Base-by-base conservation (phyloP, 257 asterid genomes). In the Gynochthodes officinalis region DNA sequence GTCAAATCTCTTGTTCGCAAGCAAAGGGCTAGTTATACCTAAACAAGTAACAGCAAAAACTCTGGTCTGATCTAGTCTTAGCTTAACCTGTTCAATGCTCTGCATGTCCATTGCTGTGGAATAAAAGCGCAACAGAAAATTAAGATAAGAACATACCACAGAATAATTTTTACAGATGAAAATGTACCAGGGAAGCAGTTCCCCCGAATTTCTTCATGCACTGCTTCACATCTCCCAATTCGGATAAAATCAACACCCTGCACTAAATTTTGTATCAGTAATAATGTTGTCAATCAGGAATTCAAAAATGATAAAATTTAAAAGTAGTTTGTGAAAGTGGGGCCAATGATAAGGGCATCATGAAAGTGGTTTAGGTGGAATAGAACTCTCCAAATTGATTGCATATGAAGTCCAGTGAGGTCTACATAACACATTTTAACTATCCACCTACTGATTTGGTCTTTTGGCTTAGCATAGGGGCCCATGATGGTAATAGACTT, bases 41-140 rank as follows among this genome's bases (percentile, higher is more conserved):
- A 94, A 90, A 88, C 99, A 91, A 70, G 99, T 94, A 80, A 91
- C 93, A 27, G 90, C 99, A 70, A 91, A 89, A 77, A 94, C 97
- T 71, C 86, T 89, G 81, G 76, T 70, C 50, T 82, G 83, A 52
- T 90, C 93, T 73, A 94, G 85, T 89, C 78, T 88, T 74, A 50
- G 88, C 83, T 82, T 83, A 42, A 94, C 87, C 77, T 86, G 93
- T 74, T 69, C 80, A 74, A 85, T 86, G 80, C 93, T 82, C 55
- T 52, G 71, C 82, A 87, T 77, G 80, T 80, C 84, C 87, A 81
- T 85, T 54, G 71, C 97, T 91, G 86, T 70, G 72, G 64, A 70
- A 80, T 73, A 75, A 72, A 70, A 71, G 67, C 76, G 19, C 69
- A 58, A 70, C 33, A 69, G 65, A 43, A 72, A 75, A 75, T 69